Percentiles rank a stretch among this genome's conserved stretches.
Conservation (phyloP, 805 yeast genomes). For the Ogataea thermomethanolica region DNA sequence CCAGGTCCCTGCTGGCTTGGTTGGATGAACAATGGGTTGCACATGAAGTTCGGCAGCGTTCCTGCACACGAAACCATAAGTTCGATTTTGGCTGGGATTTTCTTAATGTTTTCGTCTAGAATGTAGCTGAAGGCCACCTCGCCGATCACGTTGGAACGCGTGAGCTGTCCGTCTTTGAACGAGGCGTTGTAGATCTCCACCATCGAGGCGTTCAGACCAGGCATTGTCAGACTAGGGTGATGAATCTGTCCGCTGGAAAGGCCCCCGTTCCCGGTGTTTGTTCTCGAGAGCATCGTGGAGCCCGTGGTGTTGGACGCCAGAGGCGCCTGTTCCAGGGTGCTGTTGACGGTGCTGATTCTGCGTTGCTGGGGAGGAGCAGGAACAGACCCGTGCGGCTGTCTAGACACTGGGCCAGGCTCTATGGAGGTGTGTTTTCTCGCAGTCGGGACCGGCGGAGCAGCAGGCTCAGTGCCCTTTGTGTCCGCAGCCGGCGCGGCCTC, state of each 20-base stretch:
- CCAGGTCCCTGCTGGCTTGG: constrained; percentile 28
- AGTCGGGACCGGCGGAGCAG: constrained; percentile 35
- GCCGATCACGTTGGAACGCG: constrained; percentile 66
- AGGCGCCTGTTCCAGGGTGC: constrained; percentile 12
- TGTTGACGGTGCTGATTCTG: constrained; percentile 17
- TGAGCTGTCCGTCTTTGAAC: constrained; percentile 62
- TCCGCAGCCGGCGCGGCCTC: not conserved
- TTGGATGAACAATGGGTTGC: constrained; percentile 53
- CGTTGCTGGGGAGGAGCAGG: constrained; percentile 36
- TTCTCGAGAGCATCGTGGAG: constrained; percentile 34
- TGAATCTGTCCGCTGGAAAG: constrained; percentile 36
- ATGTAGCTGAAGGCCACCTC: constrained; percentile 81
- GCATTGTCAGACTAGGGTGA: constrained; percentile 48
- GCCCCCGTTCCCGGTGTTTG: constrained; percentile 33
- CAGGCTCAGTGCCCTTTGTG: constrained; percentile 3
- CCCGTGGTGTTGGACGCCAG: constrained; percentile 34
- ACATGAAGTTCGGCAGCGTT: constrained; percentile 42
- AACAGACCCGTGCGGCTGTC: constrained; percentile 28
- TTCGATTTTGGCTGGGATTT: constrained; percentile 42
- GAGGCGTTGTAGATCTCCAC: constrained; percentile 83
- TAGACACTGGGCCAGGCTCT: constrained; percentile 13
- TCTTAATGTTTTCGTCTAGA: constrained; percentile 28
- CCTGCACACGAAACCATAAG: constrained; percentile 38
- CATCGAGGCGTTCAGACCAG: constrained; percentile 77
- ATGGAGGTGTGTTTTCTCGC: constrained; percentile 31